Conservation (phyloP, 148 eudicot species). For the Rhododendron ovatum region DNA sequence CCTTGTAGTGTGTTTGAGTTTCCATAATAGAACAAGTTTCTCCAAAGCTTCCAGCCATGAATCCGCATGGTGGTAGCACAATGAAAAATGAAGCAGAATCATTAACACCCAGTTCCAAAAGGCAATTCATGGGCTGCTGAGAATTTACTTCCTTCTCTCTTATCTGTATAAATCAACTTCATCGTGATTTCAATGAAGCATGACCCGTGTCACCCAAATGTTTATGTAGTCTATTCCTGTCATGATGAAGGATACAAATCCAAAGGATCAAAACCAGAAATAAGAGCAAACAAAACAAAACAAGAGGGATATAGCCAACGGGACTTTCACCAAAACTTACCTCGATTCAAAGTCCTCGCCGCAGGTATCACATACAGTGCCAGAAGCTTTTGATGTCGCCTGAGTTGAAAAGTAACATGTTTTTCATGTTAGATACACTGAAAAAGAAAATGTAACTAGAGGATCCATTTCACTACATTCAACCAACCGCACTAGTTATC, state of each 20-base stretch:
- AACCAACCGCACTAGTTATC: background rate
- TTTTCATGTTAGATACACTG: background rate
- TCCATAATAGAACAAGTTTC: background rate
- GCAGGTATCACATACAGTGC: constrained; percentile 65
- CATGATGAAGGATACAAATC: constrained; percentile 10
- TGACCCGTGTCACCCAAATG: constrained; percentile 87
- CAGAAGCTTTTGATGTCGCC: constrained; percentile 49
- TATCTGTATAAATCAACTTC: constrained; percentile 15
- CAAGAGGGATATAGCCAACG: background rate
- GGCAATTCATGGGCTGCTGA: background rate
- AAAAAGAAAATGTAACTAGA: background rate
- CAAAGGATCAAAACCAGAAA: constrained; percentile 4
- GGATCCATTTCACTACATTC: background rate
- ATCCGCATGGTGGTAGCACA: background rate
- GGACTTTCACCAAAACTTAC: constrained; percentile 27
- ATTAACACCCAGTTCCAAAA: background rate
- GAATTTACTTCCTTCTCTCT: constrained; percentile 3
- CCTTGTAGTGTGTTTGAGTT: background rate
- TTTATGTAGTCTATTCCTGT: constrained; percentile 73
- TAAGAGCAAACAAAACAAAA: background rate
- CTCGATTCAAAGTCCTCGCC: constrained; percentile 85
- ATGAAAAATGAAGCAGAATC: background rate
- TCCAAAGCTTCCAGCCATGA: background rate
- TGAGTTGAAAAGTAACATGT: constrained; percentile 13
- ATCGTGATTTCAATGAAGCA: constrained; percentile 61